These are phyloP conservation scores for Pseudozyma sp. DNA, from an alignment of 1,284 basidiomycete species.

Conservation along the genomic window DNA sequence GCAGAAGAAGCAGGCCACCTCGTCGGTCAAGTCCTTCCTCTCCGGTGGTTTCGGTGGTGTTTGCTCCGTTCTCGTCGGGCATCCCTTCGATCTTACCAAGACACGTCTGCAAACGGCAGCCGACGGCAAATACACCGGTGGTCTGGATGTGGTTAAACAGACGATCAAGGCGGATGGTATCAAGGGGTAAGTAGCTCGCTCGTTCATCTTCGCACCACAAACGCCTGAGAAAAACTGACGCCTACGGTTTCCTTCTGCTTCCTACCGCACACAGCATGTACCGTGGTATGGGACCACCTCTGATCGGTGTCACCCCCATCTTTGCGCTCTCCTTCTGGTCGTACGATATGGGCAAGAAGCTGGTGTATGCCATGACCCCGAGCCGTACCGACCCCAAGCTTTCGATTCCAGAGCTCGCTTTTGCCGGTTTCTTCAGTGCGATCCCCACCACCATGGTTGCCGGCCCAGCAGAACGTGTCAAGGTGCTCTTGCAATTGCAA, in stretches of 20 bases:
- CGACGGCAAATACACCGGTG: slow-evolving; percentile 89
- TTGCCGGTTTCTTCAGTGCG: slow-evolving; percentile 94
- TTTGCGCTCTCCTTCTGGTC: slow-evolving; percentile 99
- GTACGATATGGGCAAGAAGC: slow-evolving; percentile 91
- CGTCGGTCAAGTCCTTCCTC: slow-evolving; percentile 67
- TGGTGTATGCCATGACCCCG: slow-evolving; percentile 77
- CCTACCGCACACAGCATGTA: slow-evolving; percentile 77
- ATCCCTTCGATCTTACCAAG: slow-evolving; percentile 97
- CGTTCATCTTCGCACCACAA: background rate
- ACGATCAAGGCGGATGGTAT: slow-evolving; percentile 88
- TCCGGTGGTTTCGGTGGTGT: slow-evolving; percentile 89
- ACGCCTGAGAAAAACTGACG: background rate
- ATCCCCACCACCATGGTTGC: slow-evolving; percentile 91
- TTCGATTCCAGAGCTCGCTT: slow-evolving; percentile 84
- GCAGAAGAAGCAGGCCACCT: slow-evolving; percentile 58
- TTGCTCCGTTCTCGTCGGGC: slow-evolving; percentile 88
- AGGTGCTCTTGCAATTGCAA: slow-evolving; percentile 92
- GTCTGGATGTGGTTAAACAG: slow-evolving; percentile 91
- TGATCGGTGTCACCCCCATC: slow-evolving; percentile 96
- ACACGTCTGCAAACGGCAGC: slow-evolving; percentile 90
- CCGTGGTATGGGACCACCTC: slow-evolving; percentile 93
- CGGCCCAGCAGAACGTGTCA: slow-evolving; percentile 95
- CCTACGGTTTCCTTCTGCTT: background rate
- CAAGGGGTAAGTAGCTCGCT: slow-evolving; percentile 74
- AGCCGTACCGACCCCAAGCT: slow-evolving; percentile 77